Evolutionary conservation across 768 basidiomycete genomes (phyloP), one percentile per base, ranked within the genome.

Genomic region (Amanita phalloides): DNA sequence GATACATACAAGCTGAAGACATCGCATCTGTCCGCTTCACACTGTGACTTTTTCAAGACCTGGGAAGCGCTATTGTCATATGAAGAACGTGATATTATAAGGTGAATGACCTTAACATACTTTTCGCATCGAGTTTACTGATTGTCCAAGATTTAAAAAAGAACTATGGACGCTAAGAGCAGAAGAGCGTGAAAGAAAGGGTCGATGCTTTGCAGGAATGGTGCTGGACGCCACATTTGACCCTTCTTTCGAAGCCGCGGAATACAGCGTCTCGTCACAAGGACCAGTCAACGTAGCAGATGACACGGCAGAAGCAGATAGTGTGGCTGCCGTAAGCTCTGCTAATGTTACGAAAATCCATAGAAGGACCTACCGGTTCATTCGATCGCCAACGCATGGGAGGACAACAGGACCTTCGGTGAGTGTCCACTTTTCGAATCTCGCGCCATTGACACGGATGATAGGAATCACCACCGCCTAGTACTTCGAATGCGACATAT

Each of bases 81-180:
- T 21, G 96, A 99, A 64, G 96, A 98, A 62, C 82, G 85, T 53
- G 94, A 96, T 56, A 70, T 88, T 11, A 68, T 84, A 28, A 47
- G 52, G 52, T 48, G n/a, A 30, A 32, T 32, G 30, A n/a, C 2
- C 6, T 21, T 28, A 3, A 25, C 42, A 10, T 4, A 28, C 10
- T 23, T 17, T 14, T 41, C 26, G 10, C 21, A 21, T 23, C 48
- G 17, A 20, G 36, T 17, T 20, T 7, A n/a, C 20, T 32, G 10
- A 25, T 25, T 32, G 7, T 7, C 37, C 21, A 8, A 76, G 88
- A 17, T 93, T 90, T 69, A 81, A 82, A 62, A 89, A 87, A 57
- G 94, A 99, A 59, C 71, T 98, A 7, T 99, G 96, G 96, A 93
- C 89, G 0, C 79, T 95, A 76, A 77, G 77, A 5, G 90, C 91